Evolutionary conservation across 2,329 filamentous ascomycete genomes (phyloP).

Genomic region (Chalaropsis ovoidea): DNA sequence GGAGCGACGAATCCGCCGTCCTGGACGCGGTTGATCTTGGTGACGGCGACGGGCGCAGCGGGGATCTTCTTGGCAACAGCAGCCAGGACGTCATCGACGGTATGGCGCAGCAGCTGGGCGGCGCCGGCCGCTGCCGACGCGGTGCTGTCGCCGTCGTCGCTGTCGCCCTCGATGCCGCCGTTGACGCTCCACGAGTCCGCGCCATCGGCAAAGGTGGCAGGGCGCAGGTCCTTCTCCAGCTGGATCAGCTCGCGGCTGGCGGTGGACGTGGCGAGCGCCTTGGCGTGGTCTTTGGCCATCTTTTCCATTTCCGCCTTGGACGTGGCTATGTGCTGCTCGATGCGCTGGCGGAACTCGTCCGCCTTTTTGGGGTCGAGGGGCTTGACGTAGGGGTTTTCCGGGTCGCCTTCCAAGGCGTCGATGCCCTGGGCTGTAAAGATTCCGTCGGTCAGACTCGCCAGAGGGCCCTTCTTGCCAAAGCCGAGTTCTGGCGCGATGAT

Average conservation of each 20-base stretch:
- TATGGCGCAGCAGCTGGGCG: constrained; percentile 40
- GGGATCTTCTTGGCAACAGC: constrained; percentile 64
- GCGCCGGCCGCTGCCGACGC: constrained; percentile 27
- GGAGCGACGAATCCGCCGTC: constrained; percentile 63
- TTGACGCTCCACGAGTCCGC: constrained; percentile 56
- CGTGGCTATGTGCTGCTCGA: constrained; percentile 59
- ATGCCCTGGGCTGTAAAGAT: constrained; percentile 60
- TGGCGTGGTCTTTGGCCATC: constrained; percentile 70
- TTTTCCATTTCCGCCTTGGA: constrained; percentile 73
- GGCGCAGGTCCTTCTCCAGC: constrained; percentile 66
- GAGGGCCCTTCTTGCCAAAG: constrained; percentile 71
- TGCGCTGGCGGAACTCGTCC: constrained; percentile 72
- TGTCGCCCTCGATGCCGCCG: constrained; percentile 40
- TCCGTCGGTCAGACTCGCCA: constrained; percentile 70
- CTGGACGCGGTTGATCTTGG: constrained; percentile 59
- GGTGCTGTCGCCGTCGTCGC: constrained; percentile 38
- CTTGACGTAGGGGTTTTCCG: constrained; percentile 50
- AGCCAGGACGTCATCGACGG: constrained; percentile 60
- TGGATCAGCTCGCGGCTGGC: constrained; percentile 58
- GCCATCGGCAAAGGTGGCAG: constrained; percentile 50
- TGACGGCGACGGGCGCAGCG: constrained; percentile 53
- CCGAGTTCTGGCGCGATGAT: constrained; percentile 82
- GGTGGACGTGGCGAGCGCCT: constrained; percentile 63
- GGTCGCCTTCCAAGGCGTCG: constrained; percentile 38
- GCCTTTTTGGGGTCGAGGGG: constrained; percentile 66